Evolutionary conservation across 192 early-diverging fungal genomes (phyloP).

Genomic region (Linnemannia schmuckeri): DNA sequence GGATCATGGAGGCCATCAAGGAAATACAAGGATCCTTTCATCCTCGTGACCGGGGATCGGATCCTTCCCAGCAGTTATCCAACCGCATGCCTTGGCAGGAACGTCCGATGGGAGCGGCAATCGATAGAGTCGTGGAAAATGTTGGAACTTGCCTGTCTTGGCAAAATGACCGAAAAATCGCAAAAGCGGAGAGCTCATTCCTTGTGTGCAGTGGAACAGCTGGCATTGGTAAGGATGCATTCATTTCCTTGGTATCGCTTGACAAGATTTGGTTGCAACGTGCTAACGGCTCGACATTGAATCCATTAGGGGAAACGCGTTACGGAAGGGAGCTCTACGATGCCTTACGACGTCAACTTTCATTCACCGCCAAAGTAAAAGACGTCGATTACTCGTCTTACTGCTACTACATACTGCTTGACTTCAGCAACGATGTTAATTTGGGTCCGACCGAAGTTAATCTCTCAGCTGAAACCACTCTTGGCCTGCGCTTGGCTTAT

Average conservation of each 20-base stretch:
- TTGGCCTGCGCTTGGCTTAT: conserved; percentile 22
- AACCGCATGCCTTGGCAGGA: conserved; percentile 1
- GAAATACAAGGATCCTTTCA: conserved; percentile 6
- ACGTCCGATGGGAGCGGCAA: conserved; percentile 9
- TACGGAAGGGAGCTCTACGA: conserved; percentile 8
- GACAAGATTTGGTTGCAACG: background rate
- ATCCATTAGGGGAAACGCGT: conserved; percentile 21
- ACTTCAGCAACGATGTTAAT: background rate
- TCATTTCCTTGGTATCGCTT: background rate
- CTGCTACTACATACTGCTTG: conserved; percentile 15
- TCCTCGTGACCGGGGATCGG: background rate
- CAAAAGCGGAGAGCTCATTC: conserved; percentile 14
- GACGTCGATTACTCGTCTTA: background rate
- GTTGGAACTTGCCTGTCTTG: conserved; percentile 5
- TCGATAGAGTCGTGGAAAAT: conserved; percentile 16
- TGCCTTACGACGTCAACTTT: background rate
- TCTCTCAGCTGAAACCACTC: conserved; percentile 5
- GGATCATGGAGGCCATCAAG: conserved; percentile 19
- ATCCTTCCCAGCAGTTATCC: background rate
- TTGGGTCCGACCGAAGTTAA: background rate
- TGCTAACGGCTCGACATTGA: conserved; percentile 1
- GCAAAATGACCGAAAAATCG: background rate
- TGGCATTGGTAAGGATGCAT: conserved; percentile 17
- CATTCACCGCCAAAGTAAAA: background rate
- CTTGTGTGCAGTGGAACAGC: conserved; percentile 26